Base-by-base conservation (phyloP, 306 rosid genomes). In the Ziziphus jujuba region DNA sequence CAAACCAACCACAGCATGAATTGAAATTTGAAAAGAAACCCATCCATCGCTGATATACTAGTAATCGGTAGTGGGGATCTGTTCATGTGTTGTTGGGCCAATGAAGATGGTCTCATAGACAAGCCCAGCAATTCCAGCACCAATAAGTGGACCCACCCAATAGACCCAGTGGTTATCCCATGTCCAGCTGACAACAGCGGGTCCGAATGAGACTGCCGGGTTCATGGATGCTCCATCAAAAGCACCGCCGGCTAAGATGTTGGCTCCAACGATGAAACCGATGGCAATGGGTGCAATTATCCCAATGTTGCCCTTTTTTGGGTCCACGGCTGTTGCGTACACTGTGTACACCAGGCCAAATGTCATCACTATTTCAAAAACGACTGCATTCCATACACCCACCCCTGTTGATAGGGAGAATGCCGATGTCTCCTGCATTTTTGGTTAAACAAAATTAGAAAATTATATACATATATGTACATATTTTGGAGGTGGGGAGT, bases 191-290 rank as follows among this genome's bases (percentile, higher is more conserved):
- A 87, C 91, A 14, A 89, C 93, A n/a, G 93, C 93, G 0, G 96
- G 93, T 10, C 96, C 93, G 55, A 89, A 89, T 24, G 96, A 87
- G 6, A 87, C 96, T 14, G 96, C 89, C 6, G 93, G 93, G 89
- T 89, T 87, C 96, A 87, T 87, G 59, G 96, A 89, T 14, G 87
- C 96, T 33, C 96, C 96, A 9, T 85, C 91, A 36, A 89, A 89
- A 47, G 96, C 93, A 67, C 96, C 93, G 33, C 91, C 96, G 56
- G 84, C 89, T 67, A 89, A 78, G 77, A 89, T 85, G 83, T 89
- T 89, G 12, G 93, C 93, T 14, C 87, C 96, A 50, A 89, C 96
- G 23, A 85, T 85, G 78, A 89, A 85, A 65, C 96, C 96, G 74
- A 89, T 87, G 19, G 96, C 96, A 43, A 87, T 75, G 40, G 96